Conservation (phyloP, 257 asterid species). For the Nicotiana obtusifolia region DNA sequence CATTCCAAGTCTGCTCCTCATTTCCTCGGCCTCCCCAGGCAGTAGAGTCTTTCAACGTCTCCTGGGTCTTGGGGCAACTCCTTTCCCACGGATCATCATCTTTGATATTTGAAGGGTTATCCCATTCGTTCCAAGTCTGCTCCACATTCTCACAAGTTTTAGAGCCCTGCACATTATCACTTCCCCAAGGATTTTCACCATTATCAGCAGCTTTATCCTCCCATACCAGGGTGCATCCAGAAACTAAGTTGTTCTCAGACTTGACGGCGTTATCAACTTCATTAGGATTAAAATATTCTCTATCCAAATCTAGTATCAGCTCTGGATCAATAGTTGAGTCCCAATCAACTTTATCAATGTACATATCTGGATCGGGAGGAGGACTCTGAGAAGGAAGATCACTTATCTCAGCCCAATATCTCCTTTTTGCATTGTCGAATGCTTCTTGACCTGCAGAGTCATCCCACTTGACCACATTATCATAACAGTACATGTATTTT, state of each 20-base stretch:
- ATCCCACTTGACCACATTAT: constrained; percentile 68
- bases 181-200: constrained; percentile 59
- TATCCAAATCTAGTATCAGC: constrained; percentile 63
- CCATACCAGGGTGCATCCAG: constrained; percentile 19
- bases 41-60: constrained; percentile 25
- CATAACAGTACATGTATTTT: constrained; percentile 56
- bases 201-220: constrained; percentile 19
- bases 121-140: constrained; percentile 44
- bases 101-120: constrained; percentile 24
- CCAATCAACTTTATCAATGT: constrained; percentile 75
- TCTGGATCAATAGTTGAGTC: constrained; percentile 54
- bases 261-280: constrained; percentile 24
- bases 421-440: constrained; percentile 51
- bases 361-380: constrained; percentile 58
- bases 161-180: constrained; percentile 17
- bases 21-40: constrained; percentile 43
- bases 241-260: constrained; percentile 20
- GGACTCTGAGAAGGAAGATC: constrained; percentile 50
- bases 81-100: constrained; percentile 58
- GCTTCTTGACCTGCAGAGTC: constrained; percentile 80
- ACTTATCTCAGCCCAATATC: constrained; percentile 60
- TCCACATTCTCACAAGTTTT: constrained; percentile 7
- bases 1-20: constrained; percentile 37
- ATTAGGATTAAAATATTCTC: constrained; percentile 55
- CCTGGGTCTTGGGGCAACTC: constrained; percentile 24